Conservation (phyloP, 345 rosid species). For the Eucalyptus curtisii region DNA sequence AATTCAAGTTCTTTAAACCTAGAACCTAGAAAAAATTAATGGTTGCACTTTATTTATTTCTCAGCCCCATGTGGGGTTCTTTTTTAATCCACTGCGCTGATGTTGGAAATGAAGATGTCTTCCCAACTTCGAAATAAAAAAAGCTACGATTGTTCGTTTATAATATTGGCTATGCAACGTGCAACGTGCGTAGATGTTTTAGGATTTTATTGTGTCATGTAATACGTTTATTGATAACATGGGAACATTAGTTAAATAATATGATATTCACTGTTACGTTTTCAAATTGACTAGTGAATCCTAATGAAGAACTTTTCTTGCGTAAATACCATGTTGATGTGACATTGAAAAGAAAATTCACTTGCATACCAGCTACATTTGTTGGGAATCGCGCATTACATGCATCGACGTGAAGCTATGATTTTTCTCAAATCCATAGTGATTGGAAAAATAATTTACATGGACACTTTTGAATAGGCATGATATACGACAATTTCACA, state of each 20-base stretch:
- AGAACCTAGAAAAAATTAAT: background rate
- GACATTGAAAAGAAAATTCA: background rate
- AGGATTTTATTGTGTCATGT: background rate
- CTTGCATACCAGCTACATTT: too few relatives aligned
- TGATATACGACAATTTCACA: background rate
- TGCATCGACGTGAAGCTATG: background rate
- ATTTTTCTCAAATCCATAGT: background rate
- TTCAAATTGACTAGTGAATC: background rate
- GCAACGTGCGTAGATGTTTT: background rate
- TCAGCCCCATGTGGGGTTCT: background rate
- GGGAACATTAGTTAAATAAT: background rate
- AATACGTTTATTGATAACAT: background rate
- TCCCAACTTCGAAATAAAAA: background rate
- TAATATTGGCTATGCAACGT: background rate
- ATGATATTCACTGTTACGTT: background rate
- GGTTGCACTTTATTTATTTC: background rate
- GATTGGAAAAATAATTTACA: background rate
- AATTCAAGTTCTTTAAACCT: background rate
- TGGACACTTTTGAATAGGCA: background rate
- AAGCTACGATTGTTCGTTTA: background rate
- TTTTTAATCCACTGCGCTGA: background rate
- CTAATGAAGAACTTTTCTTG: background rate
- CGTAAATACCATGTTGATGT: background rate
- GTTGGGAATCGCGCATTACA: background rate
- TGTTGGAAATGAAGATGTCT: background rate